Conservation (phyloP, 2,329 filamentous ascomycete genomes). For the Cordyceps militaris region DNA sequence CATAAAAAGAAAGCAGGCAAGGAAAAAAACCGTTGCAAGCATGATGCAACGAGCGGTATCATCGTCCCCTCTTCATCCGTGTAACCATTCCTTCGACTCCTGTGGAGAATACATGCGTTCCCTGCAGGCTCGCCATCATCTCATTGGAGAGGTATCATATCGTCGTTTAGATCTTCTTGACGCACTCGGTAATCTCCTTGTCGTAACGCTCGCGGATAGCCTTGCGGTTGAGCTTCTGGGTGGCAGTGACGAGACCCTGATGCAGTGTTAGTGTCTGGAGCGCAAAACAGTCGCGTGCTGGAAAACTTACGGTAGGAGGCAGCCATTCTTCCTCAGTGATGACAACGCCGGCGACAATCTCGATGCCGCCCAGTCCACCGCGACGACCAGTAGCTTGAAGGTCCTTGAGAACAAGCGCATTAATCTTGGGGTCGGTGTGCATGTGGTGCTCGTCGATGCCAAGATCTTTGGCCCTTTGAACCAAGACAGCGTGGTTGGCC, state of each 20-base stretch:
- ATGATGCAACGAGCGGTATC: slow-evolving; percentile 16
- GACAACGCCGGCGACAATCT: slow-evolving; percentile 70
- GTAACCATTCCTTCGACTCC: not conserved
- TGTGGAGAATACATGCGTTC: slow-evolving; percentile 2
- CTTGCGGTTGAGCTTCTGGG: slow-evolving; percentile 53
- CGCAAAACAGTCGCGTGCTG: too few relatives aligned
- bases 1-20: not conserved
- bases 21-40: slow-evolving; percentile 11
- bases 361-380: slow-evolving; percentile 61
- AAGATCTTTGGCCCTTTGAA: slow-evolving; percentile 50
- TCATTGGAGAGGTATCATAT: not conserved
- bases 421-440: slow-evolving; percentile 59
- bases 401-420: slow-evolving; percentile 56
- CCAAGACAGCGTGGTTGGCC: slow-evolving; percentile 57
- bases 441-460: slow-evolving; percentile 63
- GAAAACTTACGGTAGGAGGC: slow-evolving; percentile 66
- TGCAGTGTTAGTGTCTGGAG: slow-evolving; percentile 16
- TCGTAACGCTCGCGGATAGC: slow-evolving; percentile 43
- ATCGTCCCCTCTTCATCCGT: slow-evolving; percentile 9
- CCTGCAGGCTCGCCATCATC: not conserved
- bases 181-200: slow-evolving; percentile 41
- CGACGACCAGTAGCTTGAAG: slow-evolving; percentile 57
- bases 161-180: slow-evolving; percentile 22
- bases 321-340: slow-evolving; percentile 84
- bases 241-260: slow-evolving; percentile 54